Base-by-base conservation (phyloP, 192 early-diverging fungal species). In the Rhizophagus clarus region DNA sequence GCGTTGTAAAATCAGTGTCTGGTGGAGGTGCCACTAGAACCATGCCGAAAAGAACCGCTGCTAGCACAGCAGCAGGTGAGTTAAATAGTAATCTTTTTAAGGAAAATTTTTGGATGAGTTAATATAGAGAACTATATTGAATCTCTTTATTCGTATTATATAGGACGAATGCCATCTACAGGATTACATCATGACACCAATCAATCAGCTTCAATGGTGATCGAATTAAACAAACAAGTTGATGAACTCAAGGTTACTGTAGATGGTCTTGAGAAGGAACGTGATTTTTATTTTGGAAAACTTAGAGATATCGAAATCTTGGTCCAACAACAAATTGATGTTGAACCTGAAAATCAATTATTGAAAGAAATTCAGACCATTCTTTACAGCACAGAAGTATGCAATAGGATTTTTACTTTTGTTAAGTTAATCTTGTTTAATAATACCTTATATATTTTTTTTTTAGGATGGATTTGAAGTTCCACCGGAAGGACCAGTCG, bases 201-300 rank as follows among this genome's bases (percentile, higher is more conserved):
- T 72, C 90, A 93, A 70, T 84, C 89, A 47, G 69, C 86, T 32
- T 78, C 88, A 28, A 88, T 92, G 81, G 76, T 96, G 42, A 87
- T 90, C 67, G 93, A 95, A 31, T 88, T 98, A 81, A 93, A 87
- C 63, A 86, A 92, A 80, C 92, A 97, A 81, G 75, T 94, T 29
- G 88, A 88, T 61, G 96, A 97, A 81, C 86, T 94, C 68, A 96
- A 95, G 83, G 88, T 92, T 28, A 91, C 94, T 31, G 92, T 98
- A 45, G 96, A 97, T 73, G 95, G 94, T 70, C 90, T 96, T 26
- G 97, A 97, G 83, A 98, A 96, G 86, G 97, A 99, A 83, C 89
- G 98, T 29, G 97, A 99, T 79, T 99, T 99, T 83, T 99, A 99
- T 80, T 99, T 97, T 84, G 82, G 84, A 31, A 99, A 98, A 86